These are phyloP conservation scores for Corymbia maculata DNA, from an alignment of 345 rosid species.

Conservation along the genomic window DNA sequence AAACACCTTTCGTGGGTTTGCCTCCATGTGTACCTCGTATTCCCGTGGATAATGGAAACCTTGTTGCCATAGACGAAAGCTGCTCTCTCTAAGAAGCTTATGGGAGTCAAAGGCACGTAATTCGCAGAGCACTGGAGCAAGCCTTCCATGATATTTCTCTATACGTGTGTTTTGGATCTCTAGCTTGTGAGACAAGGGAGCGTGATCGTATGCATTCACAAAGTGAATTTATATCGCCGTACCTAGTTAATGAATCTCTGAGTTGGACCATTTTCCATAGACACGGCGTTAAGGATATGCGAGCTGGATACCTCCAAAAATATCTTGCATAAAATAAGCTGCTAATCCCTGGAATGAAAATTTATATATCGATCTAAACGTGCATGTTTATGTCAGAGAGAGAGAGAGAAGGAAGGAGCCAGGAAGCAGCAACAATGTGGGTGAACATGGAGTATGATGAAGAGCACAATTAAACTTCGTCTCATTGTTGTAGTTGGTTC, in stretches of 20 bases:
- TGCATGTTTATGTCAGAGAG: neutral
- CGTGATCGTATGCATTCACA: neutral
- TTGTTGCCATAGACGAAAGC: conserved; percentile 35
- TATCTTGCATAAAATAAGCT: neutral
- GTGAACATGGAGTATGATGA: neutral
- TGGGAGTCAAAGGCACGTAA: conserved; percentile 51
- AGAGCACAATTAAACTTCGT: neutral
- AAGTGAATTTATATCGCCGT: neutral
- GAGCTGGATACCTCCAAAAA: neutral
- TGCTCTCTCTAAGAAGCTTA: conserved; percentile 49
- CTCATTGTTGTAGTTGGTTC: neutral
- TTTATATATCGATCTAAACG: neutral
- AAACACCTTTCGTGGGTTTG: conserved; percentile 52
- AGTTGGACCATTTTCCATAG: neutral
- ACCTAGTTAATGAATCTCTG: neutral
- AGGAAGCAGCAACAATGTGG: neutral
- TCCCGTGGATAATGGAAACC: conserved; percentile 44
- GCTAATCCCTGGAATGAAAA: neutral
- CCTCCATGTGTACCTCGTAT: conserved; percentile 40
- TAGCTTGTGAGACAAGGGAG: neutral
- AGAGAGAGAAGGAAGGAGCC: neutral
- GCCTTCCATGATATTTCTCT: conserved; percentile 20
- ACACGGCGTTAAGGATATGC: neutral
- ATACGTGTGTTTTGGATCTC: neutral
- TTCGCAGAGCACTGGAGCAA: conserved; percentile 33